Evolutionary conservation across 192 early-diverging fungal species (phyloP).

Genomic region (Coemansia sp.): DNA sequence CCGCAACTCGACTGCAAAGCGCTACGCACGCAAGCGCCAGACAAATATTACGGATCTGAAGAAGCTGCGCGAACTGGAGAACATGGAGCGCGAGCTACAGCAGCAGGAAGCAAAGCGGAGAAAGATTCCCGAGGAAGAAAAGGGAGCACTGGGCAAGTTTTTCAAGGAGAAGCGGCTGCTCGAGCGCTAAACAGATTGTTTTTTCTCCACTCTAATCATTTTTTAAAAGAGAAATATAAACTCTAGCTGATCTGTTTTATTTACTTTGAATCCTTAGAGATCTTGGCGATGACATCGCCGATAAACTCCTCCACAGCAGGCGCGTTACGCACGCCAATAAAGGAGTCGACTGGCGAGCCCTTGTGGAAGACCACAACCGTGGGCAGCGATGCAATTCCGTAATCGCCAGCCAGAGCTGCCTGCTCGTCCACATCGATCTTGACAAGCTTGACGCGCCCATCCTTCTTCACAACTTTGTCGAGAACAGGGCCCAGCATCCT

Average conservation of each 20-base stretch:
- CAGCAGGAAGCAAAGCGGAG: conserved; percentile 15
- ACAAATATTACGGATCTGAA: conserved; percentile 78
- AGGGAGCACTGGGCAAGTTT: conserved; percentile 40
- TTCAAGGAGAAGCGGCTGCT: conserved; percentile 33
- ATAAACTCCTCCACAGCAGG: conserved; percentile 56
- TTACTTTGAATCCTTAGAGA: neutral
- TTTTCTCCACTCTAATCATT: neutral
- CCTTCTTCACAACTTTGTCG: conserved; percentile 60
- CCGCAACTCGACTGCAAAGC: conserved; percentile 66
- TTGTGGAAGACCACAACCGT: conserved; percentile 73
- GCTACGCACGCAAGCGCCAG: conserved; percentile 77
- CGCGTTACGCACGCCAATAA: conserved; percentile 62
- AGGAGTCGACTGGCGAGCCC: conserved; percentile 61
- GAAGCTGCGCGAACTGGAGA: conserved; percentile 43
- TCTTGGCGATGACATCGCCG: conserved; percentile 46
- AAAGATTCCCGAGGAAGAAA: conserved; percentile 36
- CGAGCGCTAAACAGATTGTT: neutral
- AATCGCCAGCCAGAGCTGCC: conserved; percentile 61
- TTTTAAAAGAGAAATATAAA: neutral
- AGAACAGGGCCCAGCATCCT: conserved; percentile 72
- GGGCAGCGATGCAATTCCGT: conserved; percentile 70
- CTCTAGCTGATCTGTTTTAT: neutral
- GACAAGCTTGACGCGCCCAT: conserved; percentile 69
- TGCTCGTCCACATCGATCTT: conserved; percentile 77
- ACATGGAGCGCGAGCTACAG: conserved; percentile 24